phyloP scores from a whole-genome alignment of 345 rosid genomes.

The Pugionium dolabratum region DNA sequence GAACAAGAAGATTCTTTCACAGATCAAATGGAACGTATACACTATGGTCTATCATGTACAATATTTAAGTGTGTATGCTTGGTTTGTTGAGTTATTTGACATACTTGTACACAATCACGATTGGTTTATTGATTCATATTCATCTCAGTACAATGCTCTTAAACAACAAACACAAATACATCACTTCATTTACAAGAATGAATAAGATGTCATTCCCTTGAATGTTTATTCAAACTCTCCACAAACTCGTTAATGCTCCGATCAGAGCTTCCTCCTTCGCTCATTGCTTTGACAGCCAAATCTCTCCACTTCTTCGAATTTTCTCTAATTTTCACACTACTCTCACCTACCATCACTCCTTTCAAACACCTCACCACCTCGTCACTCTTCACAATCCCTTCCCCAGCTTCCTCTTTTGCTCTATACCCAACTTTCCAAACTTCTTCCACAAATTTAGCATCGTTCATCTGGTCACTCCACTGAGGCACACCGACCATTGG shows the following conservation, averaged over 20 bases:
- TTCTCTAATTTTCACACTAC: slow-evolving; percentile 46
- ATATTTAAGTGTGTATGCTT: not conserved
- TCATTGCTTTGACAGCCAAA: slow-evolving; percentile 49
- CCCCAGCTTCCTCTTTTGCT: slow-evolving; percentile 52
- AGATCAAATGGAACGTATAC: not conserved
- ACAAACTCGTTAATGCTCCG: slow-evolving; percentile 45
- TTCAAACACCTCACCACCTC: slow-evolving; percentile 58
- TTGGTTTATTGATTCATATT: slow-evolving; percentile 3
- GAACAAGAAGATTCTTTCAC: slow-evolving; percentile 18
- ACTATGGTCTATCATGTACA: too few relatives aligned
- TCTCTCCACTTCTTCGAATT: slow-evolving; percentile 58
- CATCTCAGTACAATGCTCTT: slow-evolving; percentile 12
- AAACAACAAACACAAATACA: slow-evolving; percentile 12
- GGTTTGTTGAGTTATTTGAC: not conserved
- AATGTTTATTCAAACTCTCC: slow-evolving; percentile 39
- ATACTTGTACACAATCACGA: not conserved
- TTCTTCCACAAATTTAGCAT: slow-evolving; percentile 65
- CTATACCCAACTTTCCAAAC: slow-evolving; percentile 65
- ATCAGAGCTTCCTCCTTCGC: slow-evolving; percentile 56
- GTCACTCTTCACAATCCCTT: slow-evolving; percentile 55
- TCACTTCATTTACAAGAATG: slow-evolving; percentile 22
- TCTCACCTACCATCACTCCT: slow-evolving; percentile 62
- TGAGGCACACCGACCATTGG: slow-evolving; percentile 71
- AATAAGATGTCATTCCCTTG: not conserved
- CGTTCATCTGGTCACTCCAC: slow-evolving; percentile 66